These are phyloP conservation scores for Adansonia madagascariensis DNA, from an alignment of 441 rosid species.

Conservation along the genomic window DNA sequence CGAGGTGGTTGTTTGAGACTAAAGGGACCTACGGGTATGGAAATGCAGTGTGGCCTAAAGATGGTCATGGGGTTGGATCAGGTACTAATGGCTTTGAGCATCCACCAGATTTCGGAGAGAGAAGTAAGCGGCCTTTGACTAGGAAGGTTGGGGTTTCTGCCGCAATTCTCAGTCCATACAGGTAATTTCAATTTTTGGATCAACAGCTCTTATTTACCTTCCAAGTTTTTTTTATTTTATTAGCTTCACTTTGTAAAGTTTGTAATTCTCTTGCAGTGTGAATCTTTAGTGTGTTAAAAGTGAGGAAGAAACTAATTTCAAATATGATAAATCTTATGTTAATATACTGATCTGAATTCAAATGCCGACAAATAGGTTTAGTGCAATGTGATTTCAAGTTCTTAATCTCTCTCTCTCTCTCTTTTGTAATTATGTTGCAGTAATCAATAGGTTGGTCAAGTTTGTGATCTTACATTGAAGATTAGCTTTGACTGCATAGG, in stretches of 20 bases:
- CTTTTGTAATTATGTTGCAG: not conserved
- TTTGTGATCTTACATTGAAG: not conserved
- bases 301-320: not conserved
- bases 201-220: not conserved
- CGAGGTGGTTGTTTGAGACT: slow-evolving; percentile 87
- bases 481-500: not conserved
- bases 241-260: not conserved
- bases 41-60: slow-evolving; percentile 89
- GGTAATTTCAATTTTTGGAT: slow-evolving; percentile 39
- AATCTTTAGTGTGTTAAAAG: not conserved
- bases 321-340: not conserved
- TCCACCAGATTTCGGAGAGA: slow-evolving; percentile 69
- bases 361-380: no score
- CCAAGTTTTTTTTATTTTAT: not conserved
- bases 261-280: not conserved
- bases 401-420: no score
- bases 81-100: slow-evolving; percentile 66
- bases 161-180: slow-evolving; percentile 82
- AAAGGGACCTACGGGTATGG: slow-evolving; percentile 90
- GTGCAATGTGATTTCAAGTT: no score
- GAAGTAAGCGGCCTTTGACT: slow-evolving; percentile 66
- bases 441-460: not conserved
- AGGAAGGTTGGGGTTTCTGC: slow-evolving; percentile 70
- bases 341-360: no score
- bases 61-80: slow-evolving; percentile 66